Conservation (phyloP, 2,329 filamentous ascomycete genomes). For the Epicoccum sorghinum region DNA sequence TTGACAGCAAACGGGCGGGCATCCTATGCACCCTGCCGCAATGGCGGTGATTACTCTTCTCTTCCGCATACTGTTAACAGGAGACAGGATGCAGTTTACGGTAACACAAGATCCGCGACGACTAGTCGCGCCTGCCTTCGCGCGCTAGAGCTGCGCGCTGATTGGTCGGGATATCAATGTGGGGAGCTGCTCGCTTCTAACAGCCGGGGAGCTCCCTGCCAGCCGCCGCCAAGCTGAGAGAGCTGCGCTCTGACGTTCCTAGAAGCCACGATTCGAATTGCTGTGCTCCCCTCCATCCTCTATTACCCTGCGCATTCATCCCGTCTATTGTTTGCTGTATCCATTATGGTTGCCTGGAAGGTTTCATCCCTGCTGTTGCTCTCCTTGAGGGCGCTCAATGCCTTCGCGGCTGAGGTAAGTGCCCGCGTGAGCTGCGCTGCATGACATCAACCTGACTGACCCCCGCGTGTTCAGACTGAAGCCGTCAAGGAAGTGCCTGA, state of each 20-base stretch:
- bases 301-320: constrained; percentile 15
- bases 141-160: constrained; percentile 4
- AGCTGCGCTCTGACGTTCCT: constrained; percentile 18
- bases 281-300: constrained; percentile 16
- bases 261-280: constrained; percentile 42
- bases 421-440: constrained; percentile 32
- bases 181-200: constrained; percentile 22
- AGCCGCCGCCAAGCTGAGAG: constrained; percentile 24
- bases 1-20: constrained; percentile 14
- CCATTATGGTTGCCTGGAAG: constrained; percentile 74
- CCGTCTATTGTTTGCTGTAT: constrained; percentile 22
- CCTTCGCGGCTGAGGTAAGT: constrained; percentile 67
- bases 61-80: constrained; percentile 5
- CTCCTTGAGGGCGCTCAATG: constrained; percentile 71
- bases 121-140: constrained; percentile 6
- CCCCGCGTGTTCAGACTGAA: constrained; percentile 37
- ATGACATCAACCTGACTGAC: constrained; percentile 44
- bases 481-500: constrained; percentile 52
- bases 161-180: constrained; percentile 8
- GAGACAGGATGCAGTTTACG: constrained; percentile 11
- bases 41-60: constrained; percentile 10
- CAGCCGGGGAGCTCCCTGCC: constrained; percentile 14
- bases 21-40: constrained; percentile 11
- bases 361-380: constrained; percentile 74
- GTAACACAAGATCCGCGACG: constrained; percentile 10